Percentiles rank a stretch among this genome's conserved stretches.
phyloP scores from a whole-genome alignment of 2,329 filamentous ascomycete genomes.

The Fusarium sp. region DNA sequence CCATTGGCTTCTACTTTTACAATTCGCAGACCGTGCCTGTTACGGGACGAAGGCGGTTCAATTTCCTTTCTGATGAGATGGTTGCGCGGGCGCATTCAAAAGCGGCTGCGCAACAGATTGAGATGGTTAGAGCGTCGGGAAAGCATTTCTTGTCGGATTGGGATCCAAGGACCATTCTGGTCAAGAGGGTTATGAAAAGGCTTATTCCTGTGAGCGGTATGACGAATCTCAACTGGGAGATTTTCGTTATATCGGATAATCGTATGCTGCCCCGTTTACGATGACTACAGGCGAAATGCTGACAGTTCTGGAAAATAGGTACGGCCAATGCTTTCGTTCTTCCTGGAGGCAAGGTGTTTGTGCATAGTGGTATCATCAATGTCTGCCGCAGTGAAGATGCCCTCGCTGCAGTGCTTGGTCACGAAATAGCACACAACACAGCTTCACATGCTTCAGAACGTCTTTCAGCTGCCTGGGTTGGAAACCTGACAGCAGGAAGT shows the following conservation, averaged over 20 bases:
- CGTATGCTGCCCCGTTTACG: constrained; percentile 49
- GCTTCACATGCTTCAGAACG: constrained; percentile 76
- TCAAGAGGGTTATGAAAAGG: constrained; percentile 72
- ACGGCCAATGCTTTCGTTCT: constrained; percentile 81
- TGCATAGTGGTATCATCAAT: constrained; percentile 78
- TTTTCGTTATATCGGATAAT: constrained; percentile 78
- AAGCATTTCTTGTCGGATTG: constrained; percentile 67
- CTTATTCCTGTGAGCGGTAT: constrained; percentile 76
- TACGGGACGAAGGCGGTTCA: constrained; percentile 79
- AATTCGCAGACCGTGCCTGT: constrained; percentile 81
- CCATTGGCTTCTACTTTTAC: constrained; percentile 70
- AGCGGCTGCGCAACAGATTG: constrained; percentile 58
- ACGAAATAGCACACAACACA: constrained; percentile 83
- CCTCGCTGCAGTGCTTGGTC: constrained; percentile 79
- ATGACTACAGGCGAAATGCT: neutral
- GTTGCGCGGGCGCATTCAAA: constrained; percentile 58
- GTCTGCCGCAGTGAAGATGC: constrained; percentile 75
- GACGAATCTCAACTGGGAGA: constrained; percentile 72
- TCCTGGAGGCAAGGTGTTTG: constrained; percentile 83
- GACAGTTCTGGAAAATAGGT: constrained; percentile 44
- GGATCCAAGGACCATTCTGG: constrained; percentile 67
- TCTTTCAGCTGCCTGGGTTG: constrained; percentile 64
- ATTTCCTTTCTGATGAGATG: constrained; percentile 68
- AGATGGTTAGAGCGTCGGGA: constrained; percentile 63
- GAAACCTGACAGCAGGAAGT: constrained; percentile 63